phyloP scores from a whole-genome alignment of 2,329 filamentous ascomycete species.

The Talaromyces sp. region DNA sequence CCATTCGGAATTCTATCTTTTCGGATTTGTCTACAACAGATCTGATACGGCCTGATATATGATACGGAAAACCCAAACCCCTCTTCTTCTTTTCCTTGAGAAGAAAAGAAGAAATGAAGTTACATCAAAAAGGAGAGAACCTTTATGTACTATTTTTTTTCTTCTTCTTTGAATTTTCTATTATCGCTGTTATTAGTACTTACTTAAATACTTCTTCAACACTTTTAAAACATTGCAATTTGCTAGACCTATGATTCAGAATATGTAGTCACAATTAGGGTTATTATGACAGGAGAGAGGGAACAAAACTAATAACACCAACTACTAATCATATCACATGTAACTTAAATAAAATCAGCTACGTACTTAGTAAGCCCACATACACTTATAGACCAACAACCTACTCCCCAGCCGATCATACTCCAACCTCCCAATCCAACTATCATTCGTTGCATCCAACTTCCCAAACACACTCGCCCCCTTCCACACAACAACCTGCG shows the following conservation, averaged over 20 bases:
- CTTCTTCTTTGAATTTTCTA: not conserved
- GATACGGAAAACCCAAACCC: not conserved
- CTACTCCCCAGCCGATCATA: constrained; percentile 80
- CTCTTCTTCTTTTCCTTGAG: not conserved
- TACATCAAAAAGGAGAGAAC: not conserved
- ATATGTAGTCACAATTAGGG: not conserved
- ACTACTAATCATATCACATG: not conserved
- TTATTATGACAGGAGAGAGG: not conserved
- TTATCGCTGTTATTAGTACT: constrained; percentile 3
- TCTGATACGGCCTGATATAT: constrained; percentile 4
- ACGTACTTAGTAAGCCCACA: constrained; percentile 55
- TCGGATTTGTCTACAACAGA: not conserved
- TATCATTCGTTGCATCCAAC: constrained; percentile 79
- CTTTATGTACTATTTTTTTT: constrained; percentile 2
- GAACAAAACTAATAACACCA: not conserved
- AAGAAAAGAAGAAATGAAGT: not conserved
- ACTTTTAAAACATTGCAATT: not conserved
- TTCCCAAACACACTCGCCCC: constrained; percentile 95
- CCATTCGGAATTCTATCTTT: not conserved
- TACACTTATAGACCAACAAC: constrained; percentile 75
- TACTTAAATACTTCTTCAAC: not conserved
- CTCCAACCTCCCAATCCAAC: constrained; percentile 83
- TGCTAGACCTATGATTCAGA: too few relatives aligned
- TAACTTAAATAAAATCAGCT: not conserved
- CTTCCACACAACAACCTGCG: constrained; percentile 97